A percentile compares a stretch with the other conserved stretches of the same genome.
These are phyloP conservation scores for Magnolia sinica DNA, from an alignment of 164 flowering plant genomes.

Conservation along the genomic window DNA sequence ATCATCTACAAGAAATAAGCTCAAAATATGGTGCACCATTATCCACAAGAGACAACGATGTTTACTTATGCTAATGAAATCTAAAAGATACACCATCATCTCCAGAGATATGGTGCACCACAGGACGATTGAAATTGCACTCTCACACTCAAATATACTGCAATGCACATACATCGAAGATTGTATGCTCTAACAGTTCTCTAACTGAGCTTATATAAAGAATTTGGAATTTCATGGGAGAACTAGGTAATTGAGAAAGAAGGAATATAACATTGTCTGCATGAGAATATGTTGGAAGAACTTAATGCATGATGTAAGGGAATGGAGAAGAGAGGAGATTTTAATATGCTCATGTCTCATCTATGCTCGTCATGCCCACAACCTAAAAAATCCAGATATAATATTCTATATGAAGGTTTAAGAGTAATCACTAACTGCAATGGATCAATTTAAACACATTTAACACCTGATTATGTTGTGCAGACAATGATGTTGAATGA, in stretches of 20 bases:
- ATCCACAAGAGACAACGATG: no score
- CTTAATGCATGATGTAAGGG: background rate
- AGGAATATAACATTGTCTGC: background rate
- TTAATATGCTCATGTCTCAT: background rate
- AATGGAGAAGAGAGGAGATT: background rate
- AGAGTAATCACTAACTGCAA: background rate
- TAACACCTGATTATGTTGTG: constrained; percentile 15
- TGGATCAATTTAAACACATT: background rate
- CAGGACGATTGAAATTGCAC: no score
- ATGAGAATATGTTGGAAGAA: background rate
- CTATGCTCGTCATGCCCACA: background rate
- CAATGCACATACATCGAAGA: no score
- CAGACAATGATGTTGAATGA: constrained; percentile 94
- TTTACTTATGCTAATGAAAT: no score
- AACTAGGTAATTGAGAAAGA: background rate
- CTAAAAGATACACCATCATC: no score
- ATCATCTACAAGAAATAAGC: no score
- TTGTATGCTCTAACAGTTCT: no score
- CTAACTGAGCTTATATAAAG: no score
- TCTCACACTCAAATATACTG: no score
- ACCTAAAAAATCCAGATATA: background rate
- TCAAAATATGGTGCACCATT: no score
- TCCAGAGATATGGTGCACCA: no score
- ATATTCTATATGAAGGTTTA: background rate
- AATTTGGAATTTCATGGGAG: no score